Base-by-base conservation (phyloP, 345 rosid genomes). In the Pistacia integerrima region DNA sequence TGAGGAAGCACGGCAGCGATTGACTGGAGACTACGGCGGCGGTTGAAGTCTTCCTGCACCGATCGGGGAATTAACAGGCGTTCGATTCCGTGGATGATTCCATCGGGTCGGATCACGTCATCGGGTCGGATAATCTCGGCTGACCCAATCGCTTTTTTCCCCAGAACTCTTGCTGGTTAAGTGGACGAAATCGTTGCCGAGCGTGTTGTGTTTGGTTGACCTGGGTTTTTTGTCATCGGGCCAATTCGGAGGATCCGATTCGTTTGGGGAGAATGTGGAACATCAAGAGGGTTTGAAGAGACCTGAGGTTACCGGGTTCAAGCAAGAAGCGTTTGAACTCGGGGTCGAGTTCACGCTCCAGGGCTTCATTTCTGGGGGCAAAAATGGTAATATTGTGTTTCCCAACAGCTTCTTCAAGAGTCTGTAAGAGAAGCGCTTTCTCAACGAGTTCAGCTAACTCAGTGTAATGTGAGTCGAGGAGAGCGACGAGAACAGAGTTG, bases 391-490 rank as follows among this genome's bases (percentile, higher is more conserved):
- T 81, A 71, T 92, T 92, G 88, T 96, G 92, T 28, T 75, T 73
- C 11, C 92, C 92, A 18, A 93, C 97, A n/a, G 97, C 97, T 68
- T 86, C 91, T 79, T 96, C 98, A 1, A 96, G 94, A 18, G 91
- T 86, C 49, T 91, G 95, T 17, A 95, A 89, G n/a, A 95, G 97
- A 46, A 90, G 90, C 44, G 98, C 99, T 71, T 95, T 95, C 67
- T 95, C 99, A 0, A 93, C 90, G 3, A 93, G 93, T 72, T 95
- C 99, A 2, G 99, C 87, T 16, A 95, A 81, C 76, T 92, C 98
- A 1, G 98, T 93, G 81, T 93, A 95, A 85, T 89, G 98, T 55
- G 99, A 95, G 82, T 95, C 99, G 11, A 93, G 94, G 49, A 95
- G 96, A 36, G 98, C 98, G 2, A 95, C 97, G n/a, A 95, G 92